Base-by-base conservation (phyloP, 2,329 filamentous ascomycete genomes). In the Alternaria longipes region DNA sequence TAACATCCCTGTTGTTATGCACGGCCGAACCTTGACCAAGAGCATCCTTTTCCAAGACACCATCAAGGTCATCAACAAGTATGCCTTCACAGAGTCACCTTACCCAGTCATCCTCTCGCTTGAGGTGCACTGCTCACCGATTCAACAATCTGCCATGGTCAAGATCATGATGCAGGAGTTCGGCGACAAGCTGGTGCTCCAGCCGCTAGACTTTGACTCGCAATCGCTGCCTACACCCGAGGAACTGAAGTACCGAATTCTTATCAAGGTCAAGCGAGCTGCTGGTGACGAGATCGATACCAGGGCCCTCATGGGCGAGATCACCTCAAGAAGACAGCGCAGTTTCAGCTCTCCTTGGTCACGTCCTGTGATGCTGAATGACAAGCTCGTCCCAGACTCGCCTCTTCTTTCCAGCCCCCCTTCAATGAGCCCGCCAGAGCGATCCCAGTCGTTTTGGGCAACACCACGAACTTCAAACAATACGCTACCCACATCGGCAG, bases 101-200 rank as follows among this genome's bases (percentile, higher is more conserved):
- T 97, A 94, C 69, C 95, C 95, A 0, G 84, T 99, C 16, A 97
- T 95, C 82, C 89, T 99, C 64, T 98, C 95, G 1, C 89, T 99
- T 14, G 95, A 99, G 78, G 94, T 98, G 4, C 95, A 98, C 76
- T 98, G 95, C 85, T 91, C 87, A 68, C 82, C 89, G 2, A 83
- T 89, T 12, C 95, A 98, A 76, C 95, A 99, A 78, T 84, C 87
- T 20, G 86, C 88, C 45, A 98, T 99, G 95, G 91, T 93, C 22
- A 88, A 91, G 62, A 95, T 92, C 65, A 97, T 98, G 87, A 90
- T 89, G 73, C 89, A 91, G 30, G 88, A 91, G 9, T 97, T 97
- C 76, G 91, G 91, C 28, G 83, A 90, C n/a, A 89, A 89, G 67
- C 86, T 99, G 45, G 84, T 98, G 12, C 87, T 89, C 0, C 87